A percentile compares a stretch with the other conserved stretches of the same genome.
Evolutionary conservation across 805 yeast species (phyloP).

Genomic region (Ogataea dorogensis): DNA sequence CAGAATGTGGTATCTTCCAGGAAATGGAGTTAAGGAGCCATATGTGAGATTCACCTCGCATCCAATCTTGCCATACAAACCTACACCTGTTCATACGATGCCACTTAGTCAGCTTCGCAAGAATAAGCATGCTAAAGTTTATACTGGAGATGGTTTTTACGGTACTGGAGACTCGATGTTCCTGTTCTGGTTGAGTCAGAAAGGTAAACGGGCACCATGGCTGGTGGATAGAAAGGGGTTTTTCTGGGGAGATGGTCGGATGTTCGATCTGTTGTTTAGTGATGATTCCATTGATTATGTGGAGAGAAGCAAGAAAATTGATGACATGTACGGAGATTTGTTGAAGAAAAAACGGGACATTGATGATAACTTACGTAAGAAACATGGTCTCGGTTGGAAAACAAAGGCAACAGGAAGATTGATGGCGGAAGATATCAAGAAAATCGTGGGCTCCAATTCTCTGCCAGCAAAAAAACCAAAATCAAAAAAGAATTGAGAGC

Average conservation of each 20-base stretch:
- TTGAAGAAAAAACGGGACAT: conserved; percentile 43
- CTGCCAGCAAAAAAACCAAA: conserved; percentile 2
- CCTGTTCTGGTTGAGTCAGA: conserved; percentile 68
- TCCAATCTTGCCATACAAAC: conserved; percentile 70
- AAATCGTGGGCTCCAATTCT: conserved; percentile 22
- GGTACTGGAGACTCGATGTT: conserved; percentile 79
- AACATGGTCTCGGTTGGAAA: conserved; percentile 62
- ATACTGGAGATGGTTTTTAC: conserved; percentile 87
- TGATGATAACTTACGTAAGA: conserved; percentile 48
- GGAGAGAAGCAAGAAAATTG: conserved; percentile 45
- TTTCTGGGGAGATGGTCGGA: conserved; percentile 91
- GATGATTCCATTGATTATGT: conserved; percentile 75
- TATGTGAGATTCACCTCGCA: conserved; percentile 65
- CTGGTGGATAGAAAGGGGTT: conserved; percentile 81
- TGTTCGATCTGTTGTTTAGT: conserved; percentile 78
- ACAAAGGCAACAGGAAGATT: conserved; percentile 46
- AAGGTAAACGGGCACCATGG: conserved; percentile 59
- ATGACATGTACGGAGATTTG: conserved; percentile 31
- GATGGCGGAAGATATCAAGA: conserved; percentile 42
- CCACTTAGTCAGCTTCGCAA: conserved; percentile 57
- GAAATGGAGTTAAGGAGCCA: conserved; percentile 44
- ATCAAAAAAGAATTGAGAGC: conserved; percentile 2
- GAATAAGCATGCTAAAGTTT: conserved; percentile 62
- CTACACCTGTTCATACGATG: conserved; percentile 71
- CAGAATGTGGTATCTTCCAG: conserved; percentile 75